Evolutionary conservation across 352 stramenopile species (phyloP), one percentile per base, ranked within the genome.

Genomic region (Phytopythium litorale): DNA sequence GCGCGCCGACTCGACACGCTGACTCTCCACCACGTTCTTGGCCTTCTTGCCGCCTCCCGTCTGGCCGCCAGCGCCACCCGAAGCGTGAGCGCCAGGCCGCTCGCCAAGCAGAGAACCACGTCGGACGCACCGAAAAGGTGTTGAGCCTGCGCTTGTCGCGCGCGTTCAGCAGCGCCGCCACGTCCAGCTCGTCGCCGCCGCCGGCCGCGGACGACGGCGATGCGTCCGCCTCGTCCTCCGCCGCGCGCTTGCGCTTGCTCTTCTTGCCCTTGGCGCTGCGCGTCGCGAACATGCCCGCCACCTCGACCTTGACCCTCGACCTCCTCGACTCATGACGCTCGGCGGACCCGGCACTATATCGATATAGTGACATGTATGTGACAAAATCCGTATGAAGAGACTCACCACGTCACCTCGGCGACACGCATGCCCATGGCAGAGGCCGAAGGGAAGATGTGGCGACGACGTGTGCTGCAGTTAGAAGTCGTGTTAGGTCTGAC

Each of bases 1-100:
- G 33, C 85, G 85, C 64, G 79, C 76, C 3, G 85, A 94, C 63
- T 86, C 76, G 65, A 92, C 74, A 30, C 82, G 68, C 33, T 57
- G 73, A 21, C 68, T 73, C 56, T 91, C 33, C 32, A 93, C 68
- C 49, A 85, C 67, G 53, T 91, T 91, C 58, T 84, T 82, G 51
- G 62, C 59, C 33, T 76, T 78, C 74, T 91, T 91, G 13, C 57
- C 65, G 6, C 65, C 49, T 18, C 77, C 76, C 59, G 80, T 91
- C 79, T 91, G 21, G 3, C 23, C 33, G n/a, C 16, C 12, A 51
- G 37, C 49, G 33, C 51, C 38, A 3, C 48, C n/a, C 56, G 25
- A 19, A 50, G 8, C 45, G 50, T 49, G 19, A 49, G 42, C 42
- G 40, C 15, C 40, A 25, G 12, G 52, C n/a, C 13, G 18, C 16